These are phyloP conservation scores for Saccharomyces mikatae DNA, from an alignment of 805 yeast genomes.

Conservation along the genomic window DNA sequence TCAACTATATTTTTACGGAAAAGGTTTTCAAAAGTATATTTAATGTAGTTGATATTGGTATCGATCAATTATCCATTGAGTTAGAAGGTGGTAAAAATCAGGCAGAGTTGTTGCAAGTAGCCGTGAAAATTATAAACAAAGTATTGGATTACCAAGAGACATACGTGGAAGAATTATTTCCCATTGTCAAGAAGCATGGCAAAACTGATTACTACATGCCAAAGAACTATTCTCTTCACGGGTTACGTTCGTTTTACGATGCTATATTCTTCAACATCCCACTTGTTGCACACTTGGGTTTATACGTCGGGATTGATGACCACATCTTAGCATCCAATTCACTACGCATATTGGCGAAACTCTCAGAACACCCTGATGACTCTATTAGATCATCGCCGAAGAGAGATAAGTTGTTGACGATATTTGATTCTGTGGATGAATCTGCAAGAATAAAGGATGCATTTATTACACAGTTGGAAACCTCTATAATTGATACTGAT, in stretches of 20 bases:
- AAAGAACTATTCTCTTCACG: constrained; percentile 44
- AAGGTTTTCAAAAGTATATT: constrained; percentile 51
- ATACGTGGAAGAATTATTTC: constrained; percentile 39
- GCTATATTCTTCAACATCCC: constrained; percentile 65
- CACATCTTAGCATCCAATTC: constrained; percentile 44
- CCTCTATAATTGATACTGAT: constrained; percentile 34
- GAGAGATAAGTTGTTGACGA: constrained; percentile 57
- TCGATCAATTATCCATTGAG: constrained; percentile 39
- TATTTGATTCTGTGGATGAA: constrained; percentile 71
- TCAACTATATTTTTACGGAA: constrained; percentile 56
- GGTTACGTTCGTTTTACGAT: constrained; percentile 58
- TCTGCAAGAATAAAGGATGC: constrained; percentile 64
- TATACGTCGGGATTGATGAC: constrained; percentile 59
- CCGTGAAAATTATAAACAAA: constrained; percentile 40
- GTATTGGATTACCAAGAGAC: constrained; percentile 50
- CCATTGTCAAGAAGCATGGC: constrained; percentile 28
- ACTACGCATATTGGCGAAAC: constrained; percentile 42
- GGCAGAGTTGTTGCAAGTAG: constrained; percentile 31
- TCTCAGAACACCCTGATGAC: constrained; percentile 34
- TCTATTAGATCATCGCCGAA: constrained; percentile 33
- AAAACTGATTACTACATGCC: constrained; percentile 25
- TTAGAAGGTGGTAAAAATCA: constrained; percentile 22
- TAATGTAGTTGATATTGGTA: constrained; percentile 47
- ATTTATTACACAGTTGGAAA: constrained; percentile 58
- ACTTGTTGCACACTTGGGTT: constrained; percentile 61